Base-by-base conservation (phyloP, 2,329 filamentous ascomycete genomes). In the Aureobasidium zeae region DNA sequence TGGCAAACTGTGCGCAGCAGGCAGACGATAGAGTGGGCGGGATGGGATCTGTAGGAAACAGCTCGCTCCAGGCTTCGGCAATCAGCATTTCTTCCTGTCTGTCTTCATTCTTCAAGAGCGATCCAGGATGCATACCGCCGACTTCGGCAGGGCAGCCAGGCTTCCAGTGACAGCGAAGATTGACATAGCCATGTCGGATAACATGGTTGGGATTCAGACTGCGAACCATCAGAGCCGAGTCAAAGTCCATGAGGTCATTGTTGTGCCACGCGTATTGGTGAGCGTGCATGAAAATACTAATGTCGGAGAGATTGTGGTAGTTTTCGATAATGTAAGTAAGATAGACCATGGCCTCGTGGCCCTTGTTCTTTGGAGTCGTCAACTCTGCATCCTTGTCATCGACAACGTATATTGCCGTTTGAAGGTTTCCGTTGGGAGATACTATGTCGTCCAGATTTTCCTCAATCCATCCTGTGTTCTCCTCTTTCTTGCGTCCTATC, bases 1-100 rank as follows among this genome's bases (percentile, higher is more conserved):
- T 59, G 7, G 76, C 77, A 52, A 81, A 81, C 51, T 81, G 77
- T 2, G 73, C 74, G 53, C 77, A 81, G 56, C 77, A 81, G 3
- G 77, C 72, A 50, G 79, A 75, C 2, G 74, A 69, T 0, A 81
- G 65, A 0, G 76, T 69, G 1, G 53, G 51, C 0, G 70, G 70
- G 1, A 72, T 60, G 9, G 62, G 59, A 38, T 70, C 67, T 4
- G 65, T 51, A 1, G 70, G 69, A 49, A 72, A 72, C 0, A 73
- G 51, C 49, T 70, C 63, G 30, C 58, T 57, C 69, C 68, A 72
- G 0, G 59, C 60, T 28, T 66, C 63, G 1, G 65, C 66, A 5
- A 72, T 50, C 2, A 69, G 46, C 5, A 61, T 50, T 46, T 71
- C 64, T 49, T 72, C 69, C 33, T 63, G 59, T 53, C 69, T 70